A percentile compares a stretch with the other conserved stretches of the same genome.
Conservation (phyloP, 257 asterid genomes). For the Fraxinus pennsylvanica region DNA sequence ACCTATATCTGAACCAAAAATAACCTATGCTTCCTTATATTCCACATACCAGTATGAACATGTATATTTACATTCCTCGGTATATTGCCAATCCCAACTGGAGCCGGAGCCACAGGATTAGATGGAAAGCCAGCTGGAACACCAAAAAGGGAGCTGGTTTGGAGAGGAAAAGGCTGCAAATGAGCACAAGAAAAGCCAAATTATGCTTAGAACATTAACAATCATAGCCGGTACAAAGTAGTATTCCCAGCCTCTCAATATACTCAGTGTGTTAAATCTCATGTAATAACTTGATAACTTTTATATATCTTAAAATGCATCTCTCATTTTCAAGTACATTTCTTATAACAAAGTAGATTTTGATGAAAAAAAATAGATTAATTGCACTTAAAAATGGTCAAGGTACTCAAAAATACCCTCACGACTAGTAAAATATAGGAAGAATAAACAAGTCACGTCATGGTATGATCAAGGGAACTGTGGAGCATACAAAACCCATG, state of each 20-base stretch:
- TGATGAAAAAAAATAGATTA: no score
- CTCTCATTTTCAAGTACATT: background rate
- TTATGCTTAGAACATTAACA: background rate
- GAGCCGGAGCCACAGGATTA: constrained; percentile 50
- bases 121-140: constrained; percentile 44
- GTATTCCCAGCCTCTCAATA: background rate
- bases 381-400: background rate
- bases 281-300: background rate
- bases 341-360: background rate
- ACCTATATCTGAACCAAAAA: constrained; percentile 16
- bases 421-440: background rate
- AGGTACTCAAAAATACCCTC: background rate
- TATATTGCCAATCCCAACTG: constrained; percentile 54
- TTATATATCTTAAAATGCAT: background rate
- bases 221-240: background rate
- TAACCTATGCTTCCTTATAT: background rate
- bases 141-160: constrained; percentile 73
- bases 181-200: background rate
- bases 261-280: background rate
- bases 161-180: constrained; percentile 92
- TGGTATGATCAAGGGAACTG: background rate
- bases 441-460: background rate
- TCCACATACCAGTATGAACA: constrained; percentile 69
- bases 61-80: constrained; percentile 85
- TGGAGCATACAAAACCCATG: background rate